phyloP scores from a whole-genome alignment of 2,329 filamentous ascomycete species.

The Fragosphaeria purpurea region DNA sequence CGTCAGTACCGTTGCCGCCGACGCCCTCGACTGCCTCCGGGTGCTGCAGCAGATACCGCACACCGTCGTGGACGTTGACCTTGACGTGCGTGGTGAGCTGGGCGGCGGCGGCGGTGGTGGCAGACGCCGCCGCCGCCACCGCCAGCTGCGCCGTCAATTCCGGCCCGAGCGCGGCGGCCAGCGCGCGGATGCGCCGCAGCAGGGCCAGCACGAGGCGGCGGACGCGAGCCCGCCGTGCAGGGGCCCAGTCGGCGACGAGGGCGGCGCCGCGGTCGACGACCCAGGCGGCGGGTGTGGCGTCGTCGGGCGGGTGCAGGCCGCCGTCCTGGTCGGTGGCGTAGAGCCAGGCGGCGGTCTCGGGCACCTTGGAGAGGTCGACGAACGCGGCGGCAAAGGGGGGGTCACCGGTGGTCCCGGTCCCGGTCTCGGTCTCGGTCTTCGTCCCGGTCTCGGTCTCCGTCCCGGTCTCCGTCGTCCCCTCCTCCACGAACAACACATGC shows the following conservation, averaged over 20 bases:
- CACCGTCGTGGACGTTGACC: slow-evolving; percentile 30
- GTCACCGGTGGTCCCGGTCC: neutral
- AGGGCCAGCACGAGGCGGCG: slow-evolving; percentile 23
- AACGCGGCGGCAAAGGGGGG: slow-evolving; percentile 46
- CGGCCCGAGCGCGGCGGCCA: slow-evolving; percentile 18
- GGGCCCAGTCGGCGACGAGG: slow-evolving; percentile 6
- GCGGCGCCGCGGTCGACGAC: slow-evolving; percentile 15
- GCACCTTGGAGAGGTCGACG: slow-evolving; percentile 48
- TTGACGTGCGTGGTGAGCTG: slow-evolving; percentile 16
- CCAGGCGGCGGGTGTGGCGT: neutral
- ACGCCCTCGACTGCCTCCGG: neutral
- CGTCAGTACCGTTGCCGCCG: slow-evolving; percentile 20
- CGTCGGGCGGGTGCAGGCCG: slow-evolving; percentile 8
- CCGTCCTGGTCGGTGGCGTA: slow-evolving; percentile 42
- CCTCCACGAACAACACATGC: slow-evolving; percentile 30
- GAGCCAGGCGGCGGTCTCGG: slow-evolving; percentile 56
- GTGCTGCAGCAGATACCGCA: slow-evolving; percentile 21
- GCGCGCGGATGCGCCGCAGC: slow-evolving; percentile 16
- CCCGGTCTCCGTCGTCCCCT: slow-evolving; percentile 4
- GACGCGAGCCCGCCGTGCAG: slow-evolving; percentile 5
- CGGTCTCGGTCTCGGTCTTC: slow-evolving; percentile 14
- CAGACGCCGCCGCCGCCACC: slow-evolving; percentile 14
- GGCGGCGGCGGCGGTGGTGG: neutral
- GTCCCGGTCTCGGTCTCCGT: slow-evolving; percentile 18
- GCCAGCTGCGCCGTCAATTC: slow-evolving; percentile 10